Evolutionary conservation across 1,284 basidiomycete genomes (phyloP).

Genomic region (Boletus subluridellus): DNA sequence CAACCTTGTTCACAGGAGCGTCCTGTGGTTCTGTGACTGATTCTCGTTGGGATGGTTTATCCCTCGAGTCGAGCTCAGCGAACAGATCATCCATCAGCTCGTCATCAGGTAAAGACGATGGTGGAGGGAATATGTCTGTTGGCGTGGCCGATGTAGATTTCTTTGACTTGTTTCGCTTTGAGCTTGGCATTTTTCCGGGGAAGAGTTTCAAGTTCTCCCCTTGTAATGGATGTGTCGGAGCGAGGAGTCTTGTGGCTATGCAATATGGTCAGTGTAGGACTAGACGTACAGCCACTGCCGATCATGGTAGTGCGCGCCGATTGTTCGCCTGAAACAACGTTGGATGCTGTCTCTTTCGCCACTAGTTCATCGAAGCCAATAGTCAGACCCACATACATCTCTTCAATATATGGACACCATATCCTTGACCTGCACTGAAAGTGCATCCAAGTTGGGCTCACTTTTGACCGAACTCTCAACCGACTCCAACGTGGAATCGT

Average conservation of each 20-base stretch:
- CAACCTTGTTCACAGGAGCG: slow-evolving; percentile 42
- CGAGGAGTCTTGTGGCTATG: slow-evolving; percentile 14
- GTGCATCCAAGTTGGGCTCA: slow-evolving; percentile 28
- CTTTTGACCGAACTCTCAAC: slow-evolving; percentile 38
- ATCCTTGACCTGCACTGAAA: slow-evolving; percentile 24
- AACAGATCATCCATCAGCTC: slow-evolving; percentile 69
- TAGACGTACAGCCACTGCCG: slow-evolving; percentile 12
- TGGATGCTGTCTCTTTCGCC: neutral
- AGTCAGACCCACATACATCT: neutral
- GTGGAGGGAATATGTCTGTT: slow-evolving; percentile 21
- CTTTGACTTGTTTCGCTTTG: slow-evolving; percentile 53
- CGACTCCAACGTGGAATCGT: slow-evolving; percentile 39
- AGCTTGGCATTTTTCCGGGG: slow-evolving; percentile 35
- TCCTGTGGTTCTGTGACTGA: slow-evolving; percentile 50
- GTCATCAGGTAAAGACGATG: slow-evolving; percentile 38
- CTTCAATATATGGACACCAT: slow-evolving; percentile 24
- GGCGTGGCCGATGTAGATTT: slow-evolving; percentile 36
- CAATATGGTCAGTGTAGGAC: neutral
- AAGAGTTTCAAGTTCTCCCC: neutral
- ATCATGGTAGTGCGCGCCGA: slow-evolving; percentile 13
- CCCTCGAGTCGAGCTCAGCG: slow-evolving; percentile 64
- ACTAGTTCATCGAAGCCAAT: neutral
- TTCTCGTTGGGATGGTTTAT: slow-evolving; percentile 48
- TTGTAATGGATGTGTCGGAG: neutral
- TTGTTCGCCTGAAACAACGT: neutral